phyloP scores from a whole-genome alignment of 768 basidiomycete genomes.

The Hortiboletus flavorubellus region DNA sequence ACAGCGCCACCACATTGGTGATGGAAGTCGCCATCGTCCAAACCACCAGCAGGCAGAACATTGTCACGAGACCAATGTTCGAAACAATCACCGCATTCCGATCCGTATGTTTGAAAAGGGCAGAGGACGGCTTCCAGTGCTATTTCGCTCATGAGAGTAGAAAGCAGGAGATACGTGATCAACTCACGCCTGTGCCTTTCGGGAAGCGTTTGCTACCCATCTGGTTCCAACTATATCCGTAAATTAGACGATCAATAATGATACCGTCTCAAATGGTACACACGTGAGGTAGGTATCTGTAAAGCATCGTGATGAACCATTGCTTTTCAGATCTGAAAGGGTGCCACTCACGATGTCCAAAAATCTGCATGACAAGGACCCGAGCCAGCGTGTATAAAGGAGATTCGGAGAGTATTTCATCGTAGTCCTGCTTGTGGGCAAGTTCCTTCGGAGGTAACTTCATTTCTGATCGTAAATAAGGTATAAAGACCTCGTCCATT shows the following conservation, averaged over 20 bases:
- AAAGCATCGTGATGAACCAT: background rate
- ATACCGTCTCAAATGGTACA: background rate
- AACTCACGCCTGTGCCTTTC: background rate
- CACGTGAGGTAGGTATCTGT: background rate
- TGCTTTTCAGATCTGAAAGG: background rate
- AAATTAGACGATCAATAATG: background rate
- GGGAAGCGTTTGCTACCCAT: background rate
- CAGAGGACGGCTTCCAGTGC: background rate
- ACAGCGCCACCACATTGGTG: background rate
- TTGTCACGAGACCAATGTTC: background rate
- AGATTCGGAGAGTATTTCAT: background rate
- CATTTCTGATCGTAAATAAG: background rate
- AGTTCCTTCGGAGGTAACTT: background rate
- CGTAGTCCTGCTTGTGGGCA: background rate
- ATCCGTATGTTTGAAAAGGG: background rate
- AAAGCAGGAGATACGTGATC: background rate
- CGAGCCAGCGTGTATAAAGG: background rate
- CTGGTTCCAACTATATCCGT: background rate
- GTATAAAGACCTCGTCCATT: background rate
- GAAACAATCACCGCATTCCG: background rate
- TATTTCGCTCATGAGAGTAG: background rate
- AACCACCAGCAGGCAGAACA: background rate
- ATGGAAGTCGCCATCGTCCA: background rate
- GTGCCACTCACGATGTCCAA: background rate
- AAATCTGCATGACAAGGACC: background rate